phyloP scores from a whole-genome alignment of 78 protist species.

The Tieghemostelium lacteum region DNA sequence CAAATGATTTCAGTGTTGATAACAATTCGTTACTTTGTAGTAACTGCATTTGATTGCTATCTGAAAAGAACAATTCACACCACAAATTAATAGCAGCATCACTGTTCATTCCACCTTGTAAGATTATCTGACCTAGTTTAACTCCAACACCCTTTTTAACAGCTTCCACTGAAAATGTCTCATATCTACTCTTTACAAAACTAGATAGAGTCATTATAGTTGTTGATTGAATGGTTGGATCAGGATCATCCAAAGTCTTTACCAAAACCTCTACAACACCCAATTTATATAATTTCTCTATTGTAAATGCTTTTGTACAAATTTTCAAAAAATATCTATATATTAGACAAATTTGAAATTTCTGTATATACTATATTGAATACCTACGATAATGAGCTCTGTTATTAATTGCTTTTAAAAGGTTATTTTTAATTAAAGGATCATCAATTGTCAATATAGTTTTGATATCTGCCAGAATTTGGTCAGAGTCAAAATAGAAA shows the following conservation, averaged over 20 bases:
- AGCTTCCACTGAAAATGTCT: slow-evolving; percentile 52
- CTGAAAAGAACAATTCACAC: slow-evolving; percentile 22
- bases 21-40: slow-evolving; percentile 37
- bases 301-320: background rate
- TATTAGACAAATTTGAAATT: too few species aligned
- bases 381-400: slow-evolving; percentile 30
- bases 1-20: background rate
- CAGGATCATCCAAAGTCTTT: slow-evolving; percentile 39
- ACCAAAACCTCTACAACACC: slow-evolving; percentile 72
- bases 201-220: slow-evolving; percentile 22
- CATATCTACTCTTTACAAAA: slow-evolving; percentile 28
- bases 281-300: slow-evolving; percentile 39
- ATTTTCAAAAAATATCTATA: background rate
- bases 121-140: slow-evolving; percentile 17
- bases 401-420: background rate
- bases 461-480: slow-evolving; percentile 26
- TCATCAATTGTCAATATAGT: slow-evolving; percentile 26
- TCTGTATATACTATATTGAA: background rate
- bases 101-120: slow-evolving; percentile 44
- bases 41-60: slow-evolving; percentile 39
- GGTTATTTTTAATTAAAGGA: slow-evolving; percentile 20
- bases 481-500: background rate
- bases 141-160: slow-evolving; percentile 17
- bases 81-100: slow-evolving; percentile 58
- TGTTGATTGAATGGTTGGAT: slow-evolving; percentile 62